Conservation (phyloP, 164 flowering plant species). For the Piper betle region DNA sequence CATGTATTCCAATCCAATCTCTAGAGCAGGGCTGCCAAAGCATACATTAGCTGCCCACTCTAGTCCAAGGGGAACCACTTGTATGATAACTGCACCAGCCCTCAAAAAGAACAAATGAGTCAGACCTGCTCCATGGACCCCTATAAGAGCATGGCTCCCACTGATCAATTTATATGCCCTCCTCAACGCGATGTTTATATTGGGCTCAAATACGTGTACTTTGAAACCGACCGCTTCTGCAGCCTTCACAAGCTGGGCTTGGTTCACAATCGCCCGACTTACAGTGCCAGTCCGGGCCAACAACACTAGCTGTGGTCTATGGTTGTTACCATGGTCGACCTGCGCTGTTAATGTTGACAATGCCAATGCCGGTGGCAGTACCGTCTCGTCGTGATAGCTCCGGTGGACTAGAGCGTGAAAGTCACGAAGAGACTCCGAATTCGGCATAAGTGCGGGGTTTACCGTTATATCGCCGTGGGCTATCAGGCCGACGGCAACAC, state of each 20-base stretch:
- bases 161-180: slow-evolving; percentile 23
- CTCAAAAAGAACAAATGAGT: slow-evolving; percentile 28
- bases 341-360: neutral
- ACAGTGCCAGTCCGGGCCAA: slow-evolving; percentile 12
- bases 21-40: slow-evolving; percentile 21
- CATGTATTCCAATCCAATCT: slow-evolving; percentile 23
- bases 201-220: slow-evolving; percentile 30
- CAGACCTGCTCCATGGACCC: slow-evolving; percentile 42
- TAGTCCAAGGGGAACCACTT: slow-evolving; percentile 29
- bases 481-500: slow-evolving; percentile 8
- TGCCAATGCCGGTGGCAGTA: too few species aligned
- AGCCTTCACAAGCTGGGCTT: slow-evolving; percentile 8
- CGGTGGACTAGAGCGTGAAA: slow-evolving; percentile 3
- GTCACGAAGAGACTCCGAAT: slow-evolving; percentile 1
- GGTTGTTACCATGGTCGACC: neutral
- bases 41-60: slow-evolving; percentile 22
- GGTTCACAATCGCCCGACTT: slow-evolving; percentile 28
- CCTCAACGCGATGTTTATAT: slow-evolving; percentile 10
- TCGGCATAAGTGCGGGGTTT: slow-evolving; percentile 5
- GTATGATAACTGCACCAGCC: slow-evolving; percentile 21
- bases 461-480: slow-evolving; percentile 4
- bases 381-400: neutral
- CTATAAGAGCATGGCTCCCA: slow-evolving; percentile 36
- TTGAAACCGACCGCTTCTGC: slow-evolving; percentile 36
- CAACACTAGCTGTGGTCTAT: slow-evolving; percentile 26